A percentile compares a stretch with the other conserved stretches of the same genome.
Evolutionary conservation across 129 eudicot genomes (phyloP).

Genomic region (Oenanthe sinensis): DNA sequence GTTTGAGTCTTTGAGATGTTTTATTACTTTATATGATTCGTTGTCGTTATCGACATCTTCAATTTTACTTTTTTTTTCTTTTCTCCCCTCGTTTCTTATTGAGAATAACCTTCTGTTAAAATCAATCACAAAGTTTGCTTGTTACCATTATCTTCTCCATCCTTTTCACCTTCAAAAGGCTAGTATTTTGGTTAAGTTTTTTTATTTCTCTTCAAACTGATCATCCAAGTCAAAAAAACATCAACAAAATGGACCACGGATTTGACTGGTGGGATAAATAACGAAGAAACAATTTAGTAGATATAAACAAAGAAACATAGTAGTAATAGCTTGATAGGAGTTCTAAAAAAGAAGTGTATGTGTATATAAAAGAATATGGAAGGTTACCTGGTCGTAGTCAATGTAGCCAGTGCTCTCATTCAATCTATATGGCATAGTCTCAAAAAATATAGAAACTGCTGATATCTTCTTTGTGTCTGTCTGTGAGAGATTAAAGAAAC

Average conservation of each 20-base stretch:
- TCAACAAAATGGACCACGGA: background rate
- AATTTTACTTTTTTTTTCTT: background rate
- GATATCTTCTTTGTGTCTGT: constrained; percentile 99
- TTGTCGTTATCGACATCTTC: background rate
- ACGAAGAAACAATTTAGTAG: background rate
- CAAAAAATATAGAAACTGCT: constrained; percentile 86
- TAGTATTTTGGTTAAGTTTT: background rate
- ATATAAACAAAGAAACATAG: background rate
- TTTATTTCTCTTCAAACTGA: background rate
- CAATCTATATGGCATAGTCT: constrained; percentile 99
- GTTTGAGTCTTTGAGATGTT: background rate
- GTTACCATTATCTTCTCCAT: background rate
- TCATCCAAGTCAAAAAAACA: background rate
- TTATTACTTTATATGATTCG: background rate
- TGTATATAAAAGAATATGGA: background rate
- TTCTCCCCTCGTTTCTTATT: background rate
- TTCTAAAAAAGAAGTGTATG: background rate
- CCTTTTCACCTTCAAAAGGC: background rate
- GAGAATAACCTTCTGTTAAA: background rate
- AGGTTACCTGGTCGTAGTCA: constrained; percentile 87
- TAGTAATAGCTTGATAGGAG: background rate
- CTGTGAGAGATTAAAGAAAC: constrained; percentile 28
- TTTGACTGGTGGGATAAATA: background rate
- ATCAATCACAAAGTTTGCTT: background rate
- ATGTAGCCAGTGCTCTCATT: constrained; percentile 87